Evolutionary conservation across 352 stramenopile species (phyloP).

Genomic region (Phytophthora aleatoria): DNA sequence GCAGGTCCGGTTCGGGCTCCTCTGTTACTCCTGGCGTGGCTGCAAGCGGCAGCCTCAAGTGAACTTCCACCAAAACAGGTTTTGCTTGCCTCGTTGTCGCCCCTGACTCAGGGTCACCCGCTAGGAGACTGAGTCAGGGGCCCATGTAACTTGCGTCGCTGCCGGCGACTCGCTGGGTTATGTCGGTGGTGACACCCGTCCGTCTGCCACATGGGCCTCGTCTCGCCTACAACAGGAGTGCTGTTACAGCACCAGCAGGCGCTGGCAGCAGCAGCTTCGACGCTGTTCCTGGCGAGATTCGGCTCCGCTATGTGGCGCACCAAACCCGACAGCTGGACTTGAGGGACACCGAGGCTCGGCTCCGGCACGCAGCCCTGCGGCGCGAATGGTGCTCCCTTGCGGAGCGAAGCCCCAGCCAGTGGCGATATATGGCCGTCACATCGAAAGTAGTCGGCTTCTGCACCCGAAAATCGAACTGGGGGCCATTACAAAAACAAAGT

Average conservation of each 20-base stretch:
- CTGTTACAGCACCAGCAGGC: neutral
- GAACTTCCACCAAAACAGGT: constrained; percentile 20
- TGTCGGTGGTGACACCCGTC: neutral
- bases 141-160: neutral
- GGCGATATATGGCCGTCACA: too few relatives aligned
- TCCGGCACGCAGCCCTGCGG: neutral
- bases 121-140: too few relatives aligned
- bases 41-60: constrained; percentile 11
- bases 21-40: neutral
- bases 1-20: constrained; percentile 1
- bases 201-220: neutral
- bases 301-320: neutral
- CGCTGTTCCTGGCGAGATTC: constrained; percentile 1
- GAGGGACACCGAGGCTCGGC: neutral
- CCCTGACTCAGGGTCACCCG: constrained; percentile 4
- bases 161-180: neutral
- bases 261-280: neutral
- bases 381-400: neutral
- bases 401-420: too few relatives aligned
- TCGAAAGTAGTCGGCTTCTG: neutral
- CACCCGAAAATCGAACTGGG: neutral
- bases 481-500: constrained; percentile 7
- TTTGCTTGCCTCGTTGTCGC: neutral
- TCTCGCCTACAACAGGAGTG: neutral
- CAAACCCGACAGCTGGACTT: neutral